Evolutionary conservation across 2,329 filamentous ascomycete genomes (phyloP), one percentile per base, ranked within the genome.

Genomic region (Diaporthe helianthi): DNA sequence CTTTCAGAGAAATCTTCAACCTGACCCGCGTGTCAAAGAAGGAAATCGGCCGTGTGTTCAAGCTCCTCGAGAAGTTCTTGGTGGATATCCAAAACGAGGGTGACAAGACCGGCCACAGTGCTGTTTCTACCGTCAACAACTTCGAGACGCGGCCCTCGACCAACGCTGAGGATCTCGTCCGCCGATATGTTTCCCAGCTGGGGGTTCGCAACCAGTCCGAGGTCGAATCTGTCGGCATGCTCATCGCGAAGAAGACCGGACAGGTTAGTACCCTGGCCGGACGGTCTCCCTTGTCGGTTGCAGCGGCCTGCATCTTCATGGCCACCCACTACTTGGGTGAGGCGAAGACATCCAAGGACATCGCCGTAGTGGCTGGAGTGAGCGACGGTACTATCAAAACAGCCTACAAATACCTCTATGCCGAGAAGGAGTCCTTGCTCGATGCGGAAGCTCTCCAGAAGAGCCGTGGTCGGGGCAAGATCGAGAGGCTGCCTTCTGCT

Each of bases 381-480:
- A 98, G 94, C 78, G 97, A 99, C 77, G 94, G 96, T 67, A 99
- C 96, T 0, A 97, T 99, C 75, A 94, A 97, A 76, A 97, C 93
- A 31, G 94, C 95, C 0, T 99, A 98, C 84, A 96, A 96, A 78
- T 90, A 92, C 76, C 85, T 99, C 60, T 95, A 94, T 78, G 85
- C 86, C 22, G 90, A 65, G 31, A 67, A 60, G 44, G 69, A 71
- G n/a, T 61, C 68, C 29, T 53, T 71, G 54, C 67, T 71, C 17
- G 69, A 71, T 44, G 38, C 52, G 12, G 69, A 69, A 38, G 69
- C 69, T 19, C 47, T 71, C 13, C 69, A 69, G 38, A 71, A 64
- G 67, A 71, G 69, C 44, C 67, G 63, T 70, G 92, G 92, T 69
- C 86, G 87, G 75, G 92, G 90, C 46, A 90, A 90, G 73, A 85